A percentile compares a stretch with the other conserved stretches of the same genome.
These are phyloP conservation scores for Curvularia spicifera DNA, from an alignment of 2,329 filamentous ascomycete species.

Conservation along the genomic window DNA sequence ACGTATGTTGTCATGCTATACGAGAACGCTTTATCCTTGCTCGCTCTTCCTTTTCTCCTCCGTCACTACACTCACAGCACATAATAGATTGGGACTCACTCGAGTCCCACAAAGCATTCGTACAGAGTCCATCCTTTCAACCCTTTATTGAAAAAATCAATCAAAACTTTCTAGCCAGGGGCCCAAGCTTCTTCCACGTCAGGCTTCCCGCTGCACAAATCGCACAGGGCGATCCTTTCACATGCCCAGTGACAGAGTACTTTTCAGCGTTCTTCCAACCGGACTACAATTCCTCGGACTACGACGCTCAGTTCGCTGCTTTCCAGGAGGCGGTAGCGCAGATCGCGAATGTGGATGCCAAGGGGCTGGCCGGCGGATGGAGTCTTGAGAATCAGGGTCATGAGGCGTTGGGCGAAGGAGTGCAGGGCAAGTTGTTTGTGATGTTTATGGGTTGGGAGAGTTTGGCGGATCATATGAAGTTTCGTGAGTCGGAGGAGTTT, in stretches of 20 bases:
- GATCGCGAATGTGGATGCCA: conserved; percentile 33
- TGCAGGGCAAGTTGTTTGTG: conserved; percentile 50
- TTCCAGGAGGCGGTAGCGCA: conserved; percentile 49
- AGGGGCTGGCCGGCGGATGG: conserved; percentile 46
- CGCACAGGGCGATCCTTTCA: conserved; percentile 33
- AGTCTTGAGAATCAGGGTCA: conserved; percentile 37
- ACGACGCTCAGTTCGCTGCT: conserved; percentile 42
- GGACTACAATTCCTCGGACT: conserved; percentile 32
- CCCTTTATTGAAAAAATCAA: conserved; percentile 47
- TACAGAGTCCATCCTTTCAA: conserved; percentile 43
- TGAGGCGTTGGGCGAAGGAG: conserved; percentile 26
- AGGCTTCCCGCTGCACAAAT: conserved; percentile 31
- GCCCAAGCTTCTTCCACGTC: conserved; percentile 45
- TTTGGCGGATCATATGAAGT: conserved; percentile 58
- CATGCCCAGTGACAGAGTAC: conserved; percentile 59
- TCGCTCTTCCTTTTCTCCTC: too few relatives aligned
- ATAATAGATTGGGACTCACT: conserved; percentile 54
- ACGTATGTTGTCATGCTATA: conserved; percentile 26
- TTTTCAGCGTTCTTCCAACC: conserved; percentile 53
- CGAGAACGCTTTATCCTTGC: neutral
- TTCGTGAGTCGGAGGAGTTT: conserved; percentile 56
- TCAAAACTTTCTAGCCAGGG: conserved; percentile 34
- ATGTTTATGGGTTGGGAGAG: conserved; percentile 60
- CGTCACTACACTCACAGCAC: neutral
- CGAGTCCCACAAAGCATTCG: conserved; percentile 52